Percentiles rank a stretch among this genome's conserved stretches.
Conservation (phyloP, 352 stramenopile species). For the Phytopythium delawarense region DNA sequence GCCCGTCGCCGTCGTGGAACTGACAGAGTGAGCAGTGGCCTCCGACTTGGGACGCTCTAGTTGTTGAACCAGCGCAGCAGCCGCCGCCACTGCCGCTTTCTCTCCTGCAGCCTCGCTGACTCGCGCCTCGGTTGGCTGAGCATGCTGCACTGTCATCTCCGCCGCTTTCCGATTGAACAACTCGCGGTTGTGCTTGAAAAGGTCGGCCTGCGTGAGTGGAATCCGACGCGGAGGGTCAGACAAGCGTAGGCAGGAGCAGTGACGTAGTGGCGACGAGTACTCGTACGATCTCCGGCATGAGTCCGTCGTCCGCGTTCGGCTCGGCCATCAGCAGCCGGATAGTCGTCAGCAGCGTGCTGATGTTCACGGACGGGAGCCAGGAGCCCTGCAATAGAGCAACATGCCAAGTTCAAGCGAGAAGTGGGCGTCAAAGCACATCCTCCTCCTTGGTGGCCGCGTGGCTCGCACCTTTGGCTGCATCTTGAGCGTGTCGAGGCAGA, state of each 20-base stretch:
- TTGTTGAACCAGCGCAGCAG: not conserved
- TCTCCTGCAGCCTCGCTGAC: not conserved
- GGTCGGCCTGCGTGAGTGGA: constrained; percentile 39
- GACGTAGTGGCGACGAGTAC: not conserved
- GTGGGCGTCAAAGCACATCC: not conserved
- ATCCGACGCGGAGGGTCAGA: not conserved
- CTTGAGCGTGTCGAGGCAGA: constrained; percentile 91
- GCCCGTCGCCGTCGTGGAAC: not conserved
- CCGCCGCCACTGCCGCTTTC: not conserved
- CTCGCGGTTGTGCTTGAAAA: constrained; percentile 76
- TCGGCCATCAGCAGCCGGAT: constrained; percentile 90
- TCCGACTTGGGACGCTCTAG: not conserved
- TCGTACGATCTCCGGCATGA: constrained; percentile 88
- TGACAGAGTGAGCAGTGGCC: not conserved
- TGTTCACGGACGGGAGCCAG: constrained; percentile 90
- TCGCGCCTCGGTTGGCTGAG: constrained; percentile 15
- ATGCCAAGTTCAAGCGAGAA: not conserved
- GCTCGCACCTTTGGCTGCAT: constrained; percentile 77
- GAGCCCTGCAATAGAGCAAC: constrained; percentile 43
- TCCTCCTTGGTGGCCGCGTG: not conserved
- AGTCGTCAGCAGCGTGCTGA: constrained; percentile 87
- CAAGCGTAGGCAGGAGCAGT: not conserved
- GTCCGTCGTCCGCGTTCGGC: constrained; percentile 87
- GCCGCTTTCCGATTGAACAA: constrained; percentile 61
- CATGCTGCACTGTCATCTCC: constrained; percentile 58